Evolutionary conservation across 1,284 basidiomycete species (phyloP).

Genomic region (Bjerkandera adusta): DNA sequence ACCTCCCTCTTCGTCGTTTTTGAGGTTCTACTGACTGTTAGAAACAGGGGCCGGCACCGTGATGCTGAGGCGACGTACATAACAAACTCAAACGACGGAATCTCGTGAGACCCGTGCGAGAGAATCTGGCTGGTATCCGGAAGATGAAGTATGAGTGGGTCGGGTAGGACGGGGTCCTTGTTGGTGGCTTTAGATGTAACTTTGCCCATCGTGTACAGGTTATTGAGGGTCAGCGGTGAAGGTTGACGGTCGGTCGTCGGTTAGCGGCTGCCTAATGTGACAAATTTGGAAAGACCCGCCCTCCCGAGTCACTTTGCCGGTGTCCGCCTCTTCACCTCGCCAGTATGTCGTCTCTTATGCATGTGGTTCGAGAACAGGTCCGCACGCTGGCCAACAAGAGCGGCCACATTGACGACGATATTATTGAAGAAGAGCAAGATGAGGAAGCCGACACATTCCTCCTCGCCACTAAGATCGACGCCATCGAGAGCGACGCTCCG

Average conservation of each 20-base stretch:
- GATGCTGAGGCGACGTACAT: constrained; percentile 3
- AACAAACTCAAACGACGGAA: not conserved
- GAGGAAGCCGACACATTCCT: constrained; percentile 20
- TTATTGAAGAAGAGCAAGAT: constrained; percentile 14
- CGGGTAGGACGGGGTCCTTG: not conserved
- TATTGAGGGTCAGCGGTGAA: not conserved
- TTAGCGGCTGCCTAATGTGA: not conserved
- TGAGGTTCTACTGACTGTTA: not conserved
- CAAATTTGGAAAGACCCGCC: too few relatives aligned
- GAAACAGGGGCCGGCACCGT: too few relatives aligned
- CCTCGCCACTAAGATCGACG: too few relatives aligned
- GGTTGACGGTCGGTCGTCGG: not conserved
- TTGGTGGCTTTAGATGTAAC: too few relatives aligned
- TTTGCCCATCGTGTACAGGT: too few relatives aligned
- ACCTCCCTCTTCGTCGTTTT: constrained; percentile 1
- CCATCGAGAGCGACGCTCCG: too few relatives aligned
- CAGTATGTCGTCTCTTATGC: too few relatives aligned
- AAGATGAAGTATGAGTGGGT: not conserved
- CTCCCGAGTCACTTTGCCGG: too few relatives aligned
- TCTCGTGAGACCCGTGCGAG: not conserved
- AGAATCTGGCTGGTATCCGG: not conserved
- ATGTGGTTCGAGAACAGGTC: too few relatives aligned
- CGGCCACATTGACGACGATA: constrained; percentile 11
- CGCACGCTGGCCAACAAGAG: too few relatives aligned
- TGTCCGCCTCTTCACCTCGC: too few relatives aligned